Conservation (phyloP, 306 rosid genomes). For the Begonia loranthoides region DNA sequence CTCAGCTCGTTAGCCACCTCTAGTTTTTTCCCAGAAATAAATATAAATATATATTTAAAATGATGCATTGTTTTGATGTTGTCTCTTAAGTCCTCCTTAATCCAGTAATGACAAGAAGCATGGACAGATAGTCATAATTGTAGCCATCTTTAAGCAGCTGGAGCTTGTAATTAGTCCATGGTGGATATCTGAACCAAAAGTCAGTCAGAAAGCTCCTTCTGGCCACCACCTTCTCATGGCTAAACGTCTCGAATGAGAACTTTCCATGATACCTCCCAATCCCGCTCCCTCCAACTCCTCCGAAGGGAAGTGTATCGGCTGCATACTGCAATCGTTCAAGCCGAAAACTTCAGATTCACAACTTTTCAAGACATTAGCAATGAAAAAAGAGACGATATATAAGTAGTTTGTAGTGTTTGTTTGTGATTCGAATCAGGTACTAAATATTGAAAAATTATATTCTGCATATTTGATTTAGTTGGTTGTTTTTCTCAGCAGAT, state of each 20-base stretch:
- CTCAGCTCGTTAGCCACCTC: too few relatives aligned
- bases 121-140: slow-evolving; percentile 32
- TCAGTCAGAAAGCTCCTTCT: slow-evolving; percentile 47
- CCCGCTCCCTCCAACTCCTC: slow-evolving; percentile 78
- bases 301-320: slow-evolving; percentile 61
- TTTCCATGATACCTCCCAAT: slow-evolving; percentile 65
- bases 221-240: slow-evolving; percentile 40
- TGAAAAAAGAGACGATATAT: too few relatives aligned
- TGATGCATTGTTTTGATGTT: too few relatives aligned
- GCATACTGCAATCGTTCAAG: slow-evolving; percentile 24
- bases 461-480: too few relatives aligned
- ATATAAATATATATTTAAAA: too few relatives aligned
- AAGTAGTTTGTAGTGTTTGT: too few relatives aligned
- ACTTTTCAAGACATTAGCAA: too few relatives aligned
- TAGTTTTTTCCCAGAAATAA: too few relatives aligned
- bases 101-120: slow-evolving; percentile 39
- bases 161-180: slow-evolving; percentile 49
- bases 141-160: slow-evolving; percentile 42
- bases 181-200: slow-evolving; percentile 71
- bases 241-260: slow-evolving; percentile 62
- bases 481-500: too few relatives aligned
- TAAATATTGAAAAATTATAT: too few relatives aligned
- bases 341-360: too few relatives aligned
- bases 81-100: slow-evolving; percentile 19
- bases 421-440: too few relatives aligned